Evolutionary conservation across 208 protist genomes (phyloP), one percentile per base, ranked within the genome.

Genomic region (Wallacemonas rigidus): DNA sequence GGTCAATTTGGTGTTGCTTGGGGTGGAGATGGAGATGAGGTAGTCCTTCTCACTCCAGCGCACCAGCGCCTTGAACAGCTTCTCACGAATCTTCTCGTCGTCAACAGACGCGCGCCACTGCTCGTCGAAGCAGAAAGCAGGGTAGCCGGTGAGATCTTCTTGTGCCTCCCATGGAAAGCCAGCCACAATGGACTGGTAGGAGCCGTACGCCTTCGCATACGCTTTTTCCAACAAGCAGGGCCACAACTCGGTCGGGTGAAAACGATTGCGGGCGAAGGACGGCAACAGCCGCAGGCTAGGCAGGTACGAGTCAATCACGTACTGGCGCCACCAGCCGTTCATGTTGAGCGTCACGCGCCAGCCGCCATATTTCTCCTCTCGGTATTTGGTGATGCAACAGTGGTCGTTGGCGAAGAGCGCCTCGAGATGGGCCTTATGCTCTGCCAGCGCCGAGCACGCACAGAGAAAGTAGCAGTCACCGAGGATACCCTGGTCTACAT

Each of bases 171-270:
- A 77, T 14, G 85, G 72, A 67, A 83, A 80, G 38, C 86, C 91
- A 6, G 69, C 83, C 45, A 79, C 78, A 69, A 96, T 88, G 38
- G 86, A 79, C 67, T 81, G 76, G 71, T 96, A 94, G 14, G 85
- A 92, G 41, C 92, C 90, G 50, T 89, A 81, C 3, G 77, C 70
- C 80, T 97, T 97, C 9, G 90, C 90, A 79, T 97, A 95, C 53
- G 86, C 92, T 73, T 96, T 95, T 67, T 96, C 85, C 38, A 92
- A 45, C 40, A 91, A 80, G 6, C 82, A 90, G 2, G 85, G 75
- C 92, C 92, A 97, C 69, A 93, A 48, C 68, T 93, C 81, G 62
- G 86, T 79, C 12, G 83, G 84, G 62, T 90, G 78, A 17, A 72
- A 61, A 9, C 76, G 74, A 63, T 85, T 85, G 39, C 81, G 77